phyloP scores from a whole-genome alignment of 2,329 filamentous ascomycete species.

The Hypoxylon sp. region DNA sequence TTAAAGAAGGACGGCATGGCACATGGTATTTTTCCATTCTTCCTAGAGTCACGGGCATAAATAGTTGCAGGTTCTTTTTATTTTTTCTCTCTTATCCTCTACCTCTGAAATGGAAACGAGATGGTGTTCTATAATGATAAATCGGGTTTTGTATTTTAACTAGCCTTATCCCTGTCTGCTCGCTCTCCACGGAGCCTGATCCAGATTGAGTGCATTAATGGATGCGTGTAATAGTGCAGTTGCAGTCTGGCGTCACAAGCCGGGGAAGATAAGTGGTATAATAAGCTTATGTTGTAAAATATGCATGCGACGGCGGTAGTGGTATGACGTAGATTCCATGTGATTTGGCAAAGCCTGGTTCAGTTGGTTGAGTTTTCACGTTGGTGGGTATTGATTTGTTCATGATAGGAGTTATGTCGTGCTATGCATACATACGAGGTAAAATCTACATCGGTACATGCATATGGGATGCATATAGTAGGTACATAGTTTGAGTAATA shows the following conservation, averaged over 20 bases:
- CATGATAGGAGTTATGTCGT: no score
- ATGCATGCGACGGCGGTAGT: not conserved
- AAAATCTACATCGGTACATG: no score
- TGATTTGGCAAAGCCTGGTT: no score
- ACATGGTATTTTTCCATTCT: conserved; percentile 37
- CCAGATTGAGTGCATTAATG: conserved; percentile 1
- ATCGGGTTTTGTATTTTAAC: conserved; percentile 20
- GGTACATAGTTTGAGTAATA: no score
- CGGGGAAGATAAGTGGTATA: conserved; percentile 1
- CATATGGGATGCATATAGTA: no score
- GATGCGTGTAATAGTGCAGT: conserved; percentile 4
- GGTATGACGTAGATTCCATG: no score
- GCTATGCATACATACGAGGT: no score
- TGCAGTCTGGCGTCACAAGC: not conserved
- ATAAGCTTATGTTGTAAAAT: conserved; percentile 8
- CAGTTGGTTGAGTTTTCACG: no score
- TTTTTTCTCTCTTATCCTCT: conserved; percentile 28
- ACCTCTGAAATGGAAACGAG: conserved; percentile 34
- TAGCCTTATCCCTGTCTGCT: no score
- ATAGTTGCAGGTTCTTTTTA: conserved; percentile 36
- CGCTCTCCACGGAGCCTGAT: no score
- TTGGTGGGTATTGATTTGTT: no score
- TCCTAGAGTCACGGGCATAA: conserved; percentile 42
- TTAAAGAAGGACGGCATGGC: conserved; percentile 37
- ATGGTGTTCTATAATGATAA: conserved; percentile 39